These are phyloP conservation scores for Amaranthus palmeri DNA, from an alignment of 148 eudicot genomes.

Conservation along the genomic window DNA sequence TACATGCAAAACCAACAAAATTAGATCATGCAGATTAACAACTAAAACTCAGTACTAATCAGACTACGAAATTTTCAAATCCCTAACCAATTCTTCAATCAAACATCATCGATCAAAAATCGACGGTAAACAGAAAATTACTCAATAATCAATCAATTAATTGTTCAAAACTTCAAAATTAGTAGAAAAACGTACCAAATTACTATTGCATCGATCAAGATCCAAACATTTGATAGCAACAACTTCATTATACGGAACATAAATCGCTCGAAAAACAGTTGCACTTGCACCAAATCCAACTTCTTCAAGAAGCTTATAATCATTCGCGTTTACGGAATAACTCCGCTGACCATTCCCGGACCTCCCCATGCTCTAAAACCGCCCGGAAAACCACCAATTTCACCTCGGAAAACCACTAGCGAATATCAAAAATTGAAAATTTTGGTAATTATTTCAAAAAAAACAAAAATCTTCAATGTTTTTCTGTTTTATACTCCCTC, in stretches of 20 bases:
- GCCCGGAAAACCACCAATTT: constrained; percentile 13
- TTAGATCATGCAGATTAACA: not conserved
- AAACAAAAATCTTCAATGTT: not conserved
- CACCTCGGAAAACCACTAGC: constrained; percentile 3
- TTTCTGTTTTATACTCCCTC: not conserved
- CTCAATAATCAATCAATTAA: not conserved
- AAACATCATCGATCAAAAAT: not conserved
- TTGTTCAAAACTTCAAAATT: not conserved
- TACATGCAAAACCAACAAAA: not conserved
- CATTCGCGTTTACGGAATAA: constrained; percentile 48
- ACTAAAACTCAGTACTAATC: not conserved
- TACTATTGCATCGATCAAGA: constrained; percentile 95
- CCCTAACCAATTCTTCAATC: not conserved
- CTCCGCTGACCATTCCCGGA: constrained; percentile 33
- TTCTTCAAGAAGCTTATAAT: constrained; percentile 83
- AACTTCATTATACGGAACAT: constrained; percentile 72
- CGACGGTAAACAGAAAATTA: not conserved
- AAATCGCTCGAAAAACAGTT: constrained; percentile 81
- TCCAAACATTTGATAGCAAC: constrained; percentile 95
- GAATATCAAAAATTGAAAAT: not conserved
- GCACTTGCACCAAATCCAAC: constrained; percentile 91
- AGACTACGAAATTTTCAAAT: not conserved
- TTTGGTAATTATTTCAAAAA: not conserved
- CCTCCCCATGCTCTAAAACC: constrained; percentile 27
- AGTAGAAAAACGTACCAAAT: constrained; percentile 45